Percentiles rank a stretch among this genome's conserved stretches.
Conservation (phyloP, 768 basidiomycete genomes). For the Mycena polygramma region DNA sequence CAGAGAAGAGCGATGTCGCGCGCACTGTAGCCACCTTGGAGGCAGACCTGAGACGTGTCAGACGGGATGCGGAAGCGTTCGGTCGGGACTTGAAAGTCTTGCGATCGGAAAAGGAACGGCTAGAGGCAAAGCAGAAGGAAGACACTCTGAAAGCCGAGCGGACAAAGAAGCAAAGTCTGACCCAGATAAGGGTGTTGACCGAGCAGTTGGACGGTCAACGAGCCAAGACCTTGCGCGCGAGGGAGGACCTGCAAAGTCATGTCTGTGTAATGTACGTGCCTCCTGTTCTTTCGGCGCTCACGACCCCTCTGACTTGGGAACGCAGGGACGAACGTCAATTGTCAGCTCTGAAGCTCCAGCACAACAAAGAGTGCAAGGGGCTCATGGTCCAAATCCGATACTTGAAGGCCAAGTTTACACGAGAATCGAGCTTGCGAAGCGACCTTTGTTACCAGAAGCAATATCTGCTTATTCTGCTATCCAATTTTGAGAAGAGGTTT, state of each 20-base stretch:
- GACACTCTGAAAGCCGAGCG: slow-evolving; percentile 71
- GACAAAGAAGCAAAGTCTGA: slow-evolving; percentile 74
- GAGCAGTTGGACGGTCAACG: slow-evolving; percentile 74
- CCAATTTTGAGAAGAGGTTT: slow-evolving; percentile 79
- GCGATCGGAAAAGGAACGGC: slow-evolving; percentile 74
- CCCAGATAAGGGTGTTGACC: slow-evolving; percentile 73
- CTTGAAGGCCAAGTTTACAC: slow-evolving; percentile 90
- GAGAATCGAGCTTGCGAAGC: slow-evolving; percentile 85
- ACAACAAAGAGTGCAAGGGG: slow-evolving; percentile 91
- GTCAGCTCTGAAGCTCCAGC: slow-evolving; percentile 68
- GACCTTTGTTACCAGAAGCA: slow-evolving; percentile 89
- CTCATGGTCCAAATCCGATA: slow-evolving; percentile 92
- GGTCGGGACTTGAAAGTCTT: slow-evolving; percentile 82
- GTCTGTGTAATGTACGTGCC: slow-evolving; percentile 68
- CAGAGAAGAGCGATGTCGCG: slow-evolving; percentile 76
- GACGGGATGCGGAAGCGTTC: slow-evolving; percentile 81
- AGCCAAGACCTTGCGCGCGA: slow-evolving; percentile 59
- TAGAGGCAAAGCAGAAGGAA: slow-evolving; percentile 67
- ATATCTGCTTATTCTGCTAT: slow-evolving; percentile 83
- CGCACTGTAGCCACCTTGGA: slow-evolving; percentile 78
- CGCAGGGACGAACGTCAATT: slow-evolving; percentile 68
- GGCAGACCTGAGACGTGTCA: slow-evolving; percentile 80
- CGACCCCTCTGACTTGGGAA: slow-evolving; percentile 18
- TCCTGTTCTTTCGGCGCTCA: slow-evolving; percentile 3
- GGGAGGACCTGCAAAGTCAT: slow-evolving; percentile 66